A percentile compares a stretch with the other conserved stretches of the same genome.
Evolutionary conservation across 768 basidiomycete species (phyloP).

Genomic region (Mycena kentingensis): DNA sequence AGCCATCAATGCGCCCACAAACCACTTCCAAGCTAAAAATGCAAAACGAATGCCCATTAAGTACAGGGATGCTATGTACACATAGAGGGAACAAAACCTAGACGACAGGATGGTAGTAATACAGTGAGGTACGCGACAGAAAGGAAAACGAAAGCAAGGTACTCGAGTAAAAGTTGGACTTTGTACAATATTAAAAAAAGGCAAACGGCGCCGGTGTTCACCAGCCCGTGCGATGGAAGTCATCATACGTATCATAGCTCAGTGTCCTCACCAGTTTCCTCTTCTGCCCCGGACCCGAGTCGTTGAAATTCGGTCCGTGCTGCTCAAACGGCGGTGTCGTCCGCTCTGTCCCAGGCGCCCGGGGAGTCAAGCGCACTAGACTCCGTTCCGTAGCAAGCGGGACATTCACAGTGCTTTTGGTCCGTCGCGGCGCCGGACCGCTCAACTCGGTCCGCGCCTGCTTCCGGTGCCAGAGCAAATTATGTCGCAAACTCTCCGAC

Average conservation of each 20-base stretch:
- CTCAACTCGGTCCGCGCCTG: slow-evolving; percentile 55
- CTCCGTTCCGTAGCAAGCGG: slow-evolving; percentile 11
- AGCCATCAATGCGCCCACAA: too few relatives aligned
- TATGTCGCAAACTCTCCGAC: slow-evolving; percentile 79
- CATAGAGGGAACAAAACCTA: not conserved
- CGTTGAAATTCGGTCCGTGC: not conserved
- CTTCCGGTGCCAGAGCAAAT: slow-evolving; percentile 80
- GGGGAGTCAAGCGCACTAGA: slow-evolving; percentile 18
- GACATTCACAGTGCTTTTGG: slow-evolving; percentile 21
- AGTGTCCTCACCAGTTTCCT: slow-evolving; percentile 22
- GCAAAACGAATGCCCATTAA: slow-evolving; percentile 1
- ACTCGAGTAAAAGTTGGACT: slow-evolving; percentile 12
- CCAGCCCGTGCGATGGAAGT: slow-evolving; percentile 17
- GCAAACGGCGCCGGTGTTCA: not conserved
- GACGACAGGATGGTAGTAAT: slow-evolving; percentile 16
- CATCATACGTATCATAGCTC: slow-evolving; percentile 17
- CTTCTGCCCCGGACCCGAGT: slow-evolving; percentile 15
- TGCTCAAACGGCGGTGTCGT: slow-evolving; percentile 9
- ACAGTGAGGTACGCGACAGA: slow-evolving; percentile 11
- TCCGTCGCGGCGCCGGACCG: slow-evolving; percentile 26
- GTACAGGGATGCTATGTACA: slow-evolving; percentile 8
- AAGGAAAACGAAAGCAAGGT: slow-evolving; percentile 3
- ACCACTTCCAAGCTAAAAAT: too few relatives aligned
- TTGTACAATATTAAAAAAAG: slow-evolving; percentile 10
- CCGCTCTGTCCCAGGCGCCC: slow-evolving; percentile 9